These are phyloP conservation scores for Zasmidium cellare DNA, from an alignment of 2,329 filamentous ascomycete species.

Conservation along the genomic window DNA sequence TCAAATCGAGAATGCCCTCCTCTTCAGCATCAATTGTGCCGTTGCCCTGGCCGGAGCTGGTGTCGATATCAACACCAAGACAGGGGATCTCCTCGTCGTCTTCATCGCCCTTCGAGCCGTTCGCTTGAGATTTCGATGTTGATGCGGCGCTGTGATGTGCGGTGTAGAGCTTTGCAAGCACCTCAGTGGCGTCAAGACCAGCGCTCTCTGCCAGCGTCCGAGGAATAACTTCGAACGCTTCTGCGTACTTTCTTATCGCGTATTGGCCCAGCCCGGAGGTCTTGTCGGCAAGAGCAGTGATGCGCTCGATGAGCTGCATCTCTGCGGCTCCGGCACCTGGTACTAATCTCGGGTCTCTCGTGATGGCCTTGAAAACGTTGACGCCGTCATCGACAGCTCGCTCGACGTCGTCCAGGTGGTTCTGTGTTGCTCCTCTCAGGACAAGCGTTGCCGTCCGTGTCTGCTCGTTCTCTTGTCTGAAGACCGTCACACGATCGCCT, in stretches of 20 bases:
- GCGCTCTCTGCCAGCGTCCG: constrained; percentile 92
- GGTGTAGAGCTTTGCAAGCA: constrained; percentile 87
- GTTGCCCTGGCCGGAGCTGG: constrained; percentile 76
- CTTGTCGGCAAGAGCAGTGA: constrained; percentile 87
- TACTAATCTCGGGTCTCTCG: constrained; percentile 85
- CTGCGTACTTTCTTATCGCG: constrained; percentile 94
- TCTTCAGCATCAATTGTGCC: constrained; percentile 84
- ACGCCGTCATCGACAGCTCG: constrained; percentile 96
- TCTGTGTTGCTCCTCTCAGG: constrained; percentile 92
- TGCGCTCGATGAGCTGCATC: constrained; percentile 87
- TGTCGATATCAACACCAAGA: constrained; percentile 93
- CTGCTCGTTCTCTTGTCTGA: constrained; percentile 90
- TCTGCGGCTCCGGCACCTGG: constrained; percentile 94
- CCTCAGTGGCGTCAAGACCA: constrained; percentile 94
- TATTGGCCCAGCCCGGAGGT: constrained; percentile 92
- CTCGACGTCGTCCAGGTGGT: constrained; percentile 96
- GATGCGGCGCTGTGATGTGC: constrained; percentile 59
- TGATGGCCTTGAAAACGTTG: constrained; percentile 98
- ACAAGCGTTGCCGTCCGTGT: constrained; percentile 94
- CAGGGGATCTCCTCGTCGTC: constrained; percentile 78
- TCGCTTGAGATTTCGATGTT: constrained; percentile 11
- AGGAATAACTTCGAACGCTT: constrained; percentile 96
- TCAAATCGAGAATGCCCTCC: constrained; percentile 86
- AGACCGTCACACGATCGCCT: constrained; percentile 95
- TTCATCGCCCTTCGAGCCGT: constrained; percentile 38